Evolutionary conservation across 2,329 filamentous ascomycete genomes (phyloP).

Genomic region (Arthrobotrys entomopaga): DNA sequence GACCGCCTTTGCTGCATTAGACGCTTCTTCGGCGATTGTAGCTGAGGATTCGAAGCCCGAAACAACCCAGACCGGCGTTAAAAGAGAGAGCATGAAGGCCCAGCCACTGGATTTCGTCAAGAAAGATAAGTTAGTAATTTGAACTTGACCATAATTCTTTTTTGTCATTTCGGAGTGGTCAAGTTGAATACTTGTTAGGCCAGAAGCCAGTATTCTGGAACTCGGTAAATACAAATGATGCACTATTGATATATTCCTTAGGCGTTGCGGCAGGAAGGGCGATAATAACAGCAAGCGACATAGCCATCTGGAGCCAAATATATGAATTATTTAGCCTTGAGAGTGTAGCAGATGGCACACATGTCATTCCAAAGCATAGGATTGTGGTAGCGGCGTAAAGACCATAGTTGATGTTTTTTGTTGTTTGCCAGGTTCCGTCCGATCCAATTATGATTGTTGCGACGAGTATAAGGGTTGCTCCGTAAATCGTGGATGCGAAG

Average conservation of each 20-base stretch:
- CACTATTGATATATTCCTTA: conserved; percentile 58
- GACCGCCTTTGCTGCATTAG: conserved; percentile 60
- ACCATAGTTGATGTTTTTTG: conserved; percentile 60
- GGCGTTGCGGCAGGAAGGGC: conserved; percentile 59
- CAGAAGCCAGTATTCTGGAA: conserved; percentile 60
- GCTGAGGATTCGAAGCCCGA: conserved; percentile 60
- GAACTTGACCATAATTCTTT: background rate
- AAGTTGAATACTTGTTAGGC: conserved; percentile 59
- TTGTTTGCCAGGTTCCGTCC: conserved; percentile 57
- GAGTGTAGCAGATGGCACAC: conserved; percentile 58
- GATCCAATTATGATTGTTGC: conserved; percentile 59
- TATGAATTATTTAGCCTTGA: conserved; percentile 60
- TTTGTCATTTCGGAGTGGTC: background rate
- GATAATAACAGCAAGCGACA: conserved; percentile 59
- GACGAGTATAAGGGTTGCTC: conserved; percentile 60
- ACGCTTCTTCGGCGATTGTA: conserved; percentile 60
- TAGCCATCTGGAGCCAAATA: conserved; percentile 59
- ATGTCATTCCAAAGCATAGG: conserved; percentile 60
- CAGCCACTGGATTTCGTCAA: conserved; percentile 55
- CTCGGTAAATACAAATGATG: conserved; percentile 59
- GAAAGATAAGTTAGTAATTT: background rate
- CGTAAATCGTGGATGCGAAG: conserved; percentile 61
- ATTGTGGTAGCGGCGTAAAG: conserved; percentile 60
- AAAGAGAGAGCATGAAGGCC: conserved; percentile 60
- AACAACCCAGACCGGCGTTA: conserved; percentile 60